Percentiles rank a stretch among this genome's conserved stretches.
Conservation (phyloP, 2,329 filamentous ascomycete species). For the Fusarium sp. region DNA sequence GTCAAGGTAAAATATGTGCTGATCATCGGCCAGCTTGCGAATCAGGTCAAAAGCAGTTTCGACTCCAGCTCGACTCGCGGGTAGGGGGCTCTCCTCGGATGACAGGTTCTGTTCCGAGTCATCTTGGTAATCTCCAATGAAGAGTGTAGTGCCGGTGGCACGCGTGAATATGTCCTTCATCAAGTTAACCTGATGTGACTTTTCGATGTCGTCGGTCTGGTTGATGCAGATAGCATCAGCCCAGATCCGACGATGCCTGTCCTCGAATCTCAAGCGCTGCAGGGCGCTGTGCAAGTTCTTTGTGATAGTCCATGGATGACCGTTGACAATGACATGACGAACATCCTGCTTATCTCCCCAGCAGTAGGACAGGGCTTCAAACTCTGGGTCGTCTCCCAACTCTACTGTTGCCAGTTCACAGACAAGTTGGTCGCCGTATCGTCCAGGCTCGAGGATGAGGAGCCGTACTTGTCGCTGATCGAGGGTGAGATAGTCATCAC, state of each 20-base stretch:
- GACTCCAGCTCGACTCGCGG: neutral
- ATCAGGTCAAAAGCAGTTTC: neutral
- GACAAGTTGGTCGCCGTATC: neutral
- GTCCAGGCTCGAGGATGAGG: neutral
- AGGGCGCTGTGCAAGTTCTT: neutral
- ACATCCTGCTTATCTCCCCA: neutral
- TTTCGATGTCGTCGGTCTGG: neutral
- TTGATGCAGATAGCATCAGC: slow-evolving; percentile 3
- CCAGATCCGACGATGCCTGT: neutral
- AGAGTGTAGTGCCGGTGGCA: neutral
- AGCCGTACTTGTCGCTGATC: neutral
- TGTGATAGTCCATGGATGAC: neutral
- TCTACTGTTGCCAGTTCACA: neutral
- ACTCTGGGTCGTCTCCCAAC: neutral
- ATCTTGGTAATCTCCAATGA: slow-evolving; percentile 1
- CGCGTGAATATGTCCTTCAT: slow-evolving; percentile 4
- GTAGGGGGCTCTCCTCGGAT: neutral
- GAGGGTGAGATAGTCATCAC: neutral
- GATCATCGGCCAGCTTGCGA: neutral
- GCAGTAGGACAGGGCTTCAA: slow-evolving; percentile 10
- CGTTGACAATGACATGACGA: neutral
- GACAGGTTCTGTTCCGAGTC: neutral
- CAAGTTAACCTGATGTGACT: neutral
- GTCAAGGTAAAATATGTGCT: neutral
- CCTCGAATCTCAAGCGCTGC: neutral